Base-by-base conservation (phyloP, 371 early-diverging fungal genomes). In the Mortierella sp. region DNA sequence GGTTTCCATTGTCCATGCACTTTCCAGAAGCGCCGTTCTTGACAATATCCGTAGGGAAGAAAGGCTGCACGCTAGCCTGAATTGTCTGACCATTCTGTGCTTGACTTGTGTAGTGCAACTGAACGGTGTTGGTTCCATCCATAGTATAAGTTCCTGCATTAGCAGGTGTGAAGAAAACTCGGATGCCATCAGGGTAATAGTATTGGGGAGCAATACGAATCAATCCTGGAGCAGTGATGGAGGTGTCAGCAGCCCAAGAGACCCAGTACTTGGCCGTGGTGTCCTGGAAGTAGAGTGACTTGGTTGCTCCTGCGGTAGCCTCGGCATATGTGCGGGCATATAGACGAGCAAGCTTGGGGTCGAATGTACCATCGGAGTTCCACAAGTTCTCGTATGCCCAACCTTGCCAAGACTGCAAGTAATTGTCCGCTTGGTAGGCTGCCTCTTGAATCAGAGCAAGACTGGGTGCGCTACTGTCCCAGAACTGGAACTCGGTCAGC, bases 361-460 rank as follows among this genome's bases (percentile, higher is more conserved):
- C 43, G 1, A 83, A 75, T 55, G 64, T 67, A 6, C 35, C 32
- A 1, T 66, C 64, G 2, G 57, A 37, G 39, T 73, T 57, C 76
- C 84, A 83, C 6, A 86, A 62, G 54, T 86, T 84, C 52, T 86
- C 86, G 16, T 86, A 86, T 0, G 86, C 84, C 86, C 86, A 86
- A 12, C 85, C 86, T 63, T 84, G 84, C 87, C 87, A 86, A 0
- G 87, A 86, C 63, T 84, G 78, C 78, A 85, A 70, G 68, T 85
- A 73, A 11, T 66, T 47, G 24, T 86, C 86, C 0, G 84, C 83
- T 55, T 70, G 64, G 18, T 63, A 66, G 6, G 64, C 30, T 5
- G 67, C 66, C 64, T 73, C 67, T 28, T 74, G 65, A 51, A 70
- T 79, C 26, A 62, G 40, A 5, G 64, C 72, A 11, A 57, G 57